Conservation (phyloP, 176 grass and related monocot species). For the Pharus latifolius region DNA sequence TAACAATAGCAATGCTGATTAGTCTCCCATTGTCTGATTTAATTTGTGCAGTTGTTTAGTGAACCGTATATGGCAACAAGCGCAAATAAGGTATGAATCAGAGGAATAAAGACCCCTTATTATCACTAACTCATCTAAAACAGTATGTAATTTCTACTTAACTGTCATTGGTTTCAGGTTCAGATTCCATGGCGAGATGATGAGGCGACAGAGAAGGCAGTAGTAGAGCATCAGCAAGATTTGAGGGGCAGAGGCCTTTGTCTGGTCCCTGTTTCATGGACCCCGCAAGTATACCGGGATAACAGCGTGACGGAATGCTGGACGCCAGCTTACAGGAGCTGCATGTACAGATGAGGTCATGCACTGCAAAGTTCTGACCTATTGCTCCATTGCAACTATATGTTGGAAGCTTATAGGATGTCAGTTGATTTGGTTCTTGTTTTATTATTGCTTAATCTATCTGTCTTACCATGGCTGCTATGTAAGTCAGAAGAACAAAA, state of each 20-base stretch:
- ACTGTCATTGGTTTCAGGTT: slow-evolving; percentile 14
- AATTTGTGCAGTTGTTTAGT: slow-evolving; percentile 52
- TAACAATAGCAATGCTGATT: slow-evolving; percentile 1
- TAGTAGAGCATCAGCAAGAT: slow-evolving; percentile 23
- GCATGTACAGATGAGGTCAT: slow-evolving; percentile 35
- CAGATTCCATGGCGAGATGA: slow-evolving; percentile 28
- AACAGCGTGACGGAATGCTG: slow-evolving; percentile 43
- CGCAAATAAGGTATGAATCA: slow-evolving; percentile 39
- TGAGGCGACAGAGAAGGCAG: slow-evolving; percentile 19
- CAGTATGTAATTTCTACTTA: background rate
- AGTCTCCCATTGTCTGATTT: background rate
- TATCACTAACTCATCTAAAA: background rate
- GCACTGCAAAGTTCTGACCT: too few species aligned
- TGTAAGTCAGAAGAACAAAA: too few species aligned
- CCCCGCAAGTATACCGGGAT: slow-evolving; percentile 32
- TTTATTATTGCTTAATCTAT: too few species aligned
- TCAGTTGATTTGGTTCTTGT: too few species aligned
- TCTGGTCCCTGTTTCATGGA: slow-evolving; percentile 51
- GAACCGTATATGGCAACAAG: slow-evolving; percentile 42
- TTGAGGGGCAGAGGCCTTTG: slow-evolving; percentile 63
- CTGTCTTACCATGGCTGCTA: too few species aligned
- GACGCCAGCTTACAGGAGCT: slow-evolving; percentile 34
- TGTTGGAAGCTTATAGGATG: too few species aligned
- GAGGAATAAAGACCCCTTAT: background rate
- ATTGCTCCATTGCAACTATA: too few species aligned